phyloP scores from a whole-genome alignment of 2,329 filamentous ascomycete genomes.

The Pseudohalonectria lignicola region DNA sequence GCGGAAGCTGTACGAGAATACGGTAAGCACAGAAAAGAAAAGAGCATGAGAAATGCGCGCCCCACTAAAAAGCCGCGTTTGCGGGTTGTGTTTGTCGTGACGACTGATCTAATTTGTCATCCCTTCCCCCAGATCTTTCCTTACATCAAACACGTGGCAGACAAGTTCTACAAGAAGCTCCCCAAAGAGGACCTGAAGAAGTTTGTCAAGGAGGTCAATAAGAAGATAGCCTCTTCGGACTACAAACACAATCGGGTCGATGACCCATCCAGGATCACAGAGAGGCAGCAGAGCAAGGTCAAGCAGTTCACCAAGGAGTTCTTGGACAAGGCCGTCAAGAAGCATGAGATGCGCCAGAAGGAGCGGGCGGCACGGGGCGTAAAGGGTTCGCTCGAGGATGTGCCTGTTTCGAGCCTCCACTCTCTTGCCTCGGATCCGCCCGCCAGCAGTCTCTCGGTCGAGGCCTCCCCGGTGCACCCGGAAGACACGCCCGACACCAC shows the following conservation, averaged over 20 bases:
- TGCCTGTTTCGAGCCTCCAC: neutral
- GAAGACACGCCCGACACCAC: slow-evolving; percentile 15
- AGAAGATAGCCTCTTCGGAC: slow-evolving; percentile 84
- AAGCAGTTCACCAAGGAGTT: slow-evolving; percentile 77
- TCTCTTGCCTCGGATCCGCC: neutral
- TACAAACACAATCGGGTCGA: slow-evolving; percentile 82
- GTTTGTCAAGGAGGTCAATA: slow-evolving; percentile 58
- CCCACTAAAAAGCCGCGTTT: too few species aligned
- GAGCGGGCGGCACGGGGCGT: slow-evolving; percentile 17
- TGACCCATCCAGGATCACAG: slow-evolving; percentile 62
- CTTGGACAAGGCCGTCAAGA: slow-evolving; percentile 74
- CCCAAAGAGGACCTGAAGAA: slow-evolving; percentile 65
- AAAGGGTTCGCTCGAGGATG: neutral
- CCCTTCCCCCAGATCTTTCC: slow-evolving; percentile 58
- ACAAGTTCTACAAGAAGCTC: slow-evolving; percentile 79
- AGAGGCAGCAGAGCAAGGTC: slow-evolving; percentile 71
- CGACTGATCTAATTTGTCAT: too few species aligned
- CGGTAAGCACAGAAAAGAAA: too few species aligned
- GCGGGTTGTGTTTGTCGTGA: too few species aligned
- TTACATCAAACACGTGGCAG: slow-evolving; percentile 73
- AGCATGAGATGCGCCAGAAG: slow-evolving; percentile 58
- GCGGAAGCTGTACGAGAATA: slow-evolving; percentile 91
- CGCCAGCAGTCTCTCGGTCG: neutral
- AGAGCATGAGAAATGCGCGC: too few species aligned
- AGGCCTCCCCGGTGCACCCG: neutral